Evolutionary conservation across 805 yeast genomes (phyloP), one percentile per base, ranked within the genome.

Genomic region (Saccharomycopsis vini): DNA sequence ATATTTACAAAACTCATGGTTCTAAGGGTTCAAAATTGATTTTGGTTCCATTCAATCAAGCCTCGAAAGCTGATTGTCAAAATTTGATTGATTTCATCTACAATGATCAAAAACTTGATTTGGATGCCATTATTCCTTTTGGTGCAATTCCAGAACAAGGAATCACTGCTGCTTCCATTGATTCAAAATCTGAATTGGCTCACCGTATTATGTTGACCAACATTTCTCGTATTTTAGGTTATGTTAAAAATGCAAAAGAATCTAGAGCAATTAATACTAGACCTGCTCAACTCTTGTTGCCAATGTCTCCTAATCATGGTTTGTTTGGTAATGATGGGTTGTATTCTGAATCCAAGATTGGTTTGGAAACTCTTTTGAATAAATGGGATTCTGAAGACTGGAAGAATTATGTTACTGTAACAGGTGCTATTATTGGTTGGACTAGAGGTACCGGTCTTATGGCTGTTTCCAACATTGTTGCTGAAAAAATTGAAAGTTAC

Each of bases 71-170:
- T 62, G 99, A 92, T 67, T 94, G 88, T 51, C 82, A 84, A 56
- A 82, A 89, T 40, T 76, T 92, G 52, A 73, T 89, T 47, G 73
- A 79, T 46, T 92, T 77, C 73, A 87, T 92, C 61, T 92, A 90
- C 63, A 81, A 79, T 57, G 86, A 76, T 52, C 77, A 72, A 45
- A 79, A 82, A 74, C 75, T 81, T 61, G 98, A 92, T 63, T 75
- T 92, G 61, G 99, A 92, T 69, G 94, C 78, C 54, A 77, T 92
- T 52, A 78, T 92, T 63, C 99, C 99, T 58, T 92, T 92, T 61
- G 99, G 97, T 54, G 99, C 99, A 50, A 90, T 92, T 58, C 97
- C 99, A 55, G 99, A 92, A 72, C 87, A 87, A 62, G 99, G 99
- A 62, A 85, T 87, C 59, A 97, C 95, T 66, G 68, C 92, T 60